Evolutionary conservation across 352 stramenopile species (phyloP).

Genomic region (Globisporangium abappressorium): DNA sequence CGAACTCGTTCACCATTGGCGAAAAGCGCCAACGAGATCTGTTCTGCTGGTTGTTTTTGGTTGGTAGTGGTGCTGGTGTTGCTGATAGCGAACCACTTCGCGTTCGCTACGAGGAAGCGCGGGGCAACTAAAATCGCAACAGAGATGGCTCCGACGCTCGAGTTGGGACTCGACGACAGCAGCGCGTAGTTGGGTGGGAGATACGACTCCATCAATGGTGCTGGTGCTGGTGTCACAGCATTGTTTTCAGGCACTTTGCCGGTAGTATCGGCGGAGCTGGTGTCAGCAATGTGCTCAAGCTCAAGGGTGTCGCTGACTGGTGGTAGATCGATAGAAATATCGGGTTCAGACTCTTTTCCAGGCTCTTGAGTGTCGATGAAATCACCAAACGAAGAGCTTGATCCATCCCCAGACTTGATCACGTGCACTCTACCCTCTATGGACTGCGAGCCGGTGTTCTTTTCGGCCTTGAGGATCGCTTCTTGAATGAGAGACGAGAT

Average conservation of each 20-base stretch:
- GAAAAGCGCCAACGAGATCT: neutral
- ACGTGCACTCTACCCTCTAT: neutral
- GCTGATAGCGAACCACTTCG: neutral
- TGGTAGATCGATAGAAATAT: neutral
- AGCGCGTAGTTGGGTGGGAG: neutral
- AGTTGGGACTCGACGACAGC: neutral
- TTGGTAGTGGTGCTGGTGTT: neutral
- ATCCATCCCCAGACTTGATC: neutral
- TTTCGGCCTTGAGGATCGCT: neutral
- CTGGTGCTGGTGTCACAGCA: neutral
- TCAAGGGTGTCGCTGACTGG: neutral
- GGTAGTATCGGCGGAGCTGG: neutral
- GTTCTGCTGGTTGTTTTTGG: neutral
- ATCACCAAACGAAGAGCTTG: neutral
- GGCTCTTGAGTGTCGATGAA: neutral
- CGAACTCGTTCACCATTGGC: no score
- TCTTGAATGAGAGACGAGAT: neutral
- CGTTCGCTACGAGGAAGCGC: conserved; percentile 1
- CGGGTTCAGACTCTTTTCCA: no score
- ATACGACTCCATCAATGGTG: neutral
- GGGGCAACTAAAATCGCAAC: neutral
- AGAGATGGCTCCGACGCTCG: neutral
- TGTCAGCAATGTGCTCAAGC: no score
- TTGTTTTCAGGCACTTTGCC: neutral
- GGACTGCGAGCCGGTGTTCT: neutral